These are phyloP conservation scores for Linnemannia schmuckeri DNA, from an alignment of 192 early-diverging fungal species.

Conservation along the genomic window DNA sequence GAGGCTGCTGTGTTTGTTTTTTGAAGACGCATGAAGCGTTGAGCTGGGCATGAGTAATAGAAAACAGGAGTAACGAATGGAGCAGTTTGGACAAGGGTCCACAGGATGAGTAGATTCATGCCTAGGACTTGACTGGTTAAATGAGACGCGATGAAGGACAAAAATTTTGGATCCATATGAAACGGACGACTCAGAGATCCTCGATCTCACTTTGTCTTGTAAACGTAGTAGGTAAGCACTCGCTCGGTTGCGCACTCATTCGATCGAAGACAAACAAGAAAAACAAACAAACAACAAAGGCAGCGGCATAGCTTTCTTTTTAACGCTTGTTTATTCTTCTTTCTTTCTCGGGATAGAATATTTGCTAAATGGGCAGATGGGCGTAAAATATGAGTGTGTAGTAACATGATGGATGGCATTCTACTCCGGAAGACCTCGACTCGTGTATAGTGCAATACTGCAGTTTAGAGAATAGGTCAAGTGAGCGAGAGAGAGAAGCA, in stretches of 20 bases:
- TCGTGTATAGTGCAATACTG: too few species aligned
- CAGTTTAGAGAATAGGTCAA: too few species aligned
- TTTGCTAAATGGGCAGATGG: neutral
- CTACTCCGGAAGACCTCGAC: neutral
- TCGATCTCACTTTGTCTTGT: neutral
- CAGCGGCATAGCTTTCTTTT: neutral
- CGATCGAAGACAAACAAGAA: neutral
- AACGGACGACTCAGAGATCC: neutral
- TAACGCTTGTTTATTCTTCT: neutral
- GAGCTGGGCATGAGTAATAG: neutral
- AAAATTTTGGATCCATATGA: neutral
- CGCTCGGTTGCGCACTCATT: neutral
- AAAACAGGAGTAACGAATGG: neutral
- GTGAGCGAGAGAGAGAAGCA: too few species aligned
- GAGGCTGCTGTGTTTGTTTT: too few species aligned
- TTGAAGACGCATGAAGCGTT: neutral
- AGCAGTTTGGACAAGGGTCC: neutral
- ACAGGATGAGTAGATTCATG: neutral
- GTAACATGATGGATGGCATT: neutral
- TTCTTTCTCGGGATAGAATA: neutral
- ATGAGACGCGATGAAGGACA: neutral
- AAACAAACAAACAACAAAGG: neutral
- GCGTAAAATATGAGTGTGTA: neutral
- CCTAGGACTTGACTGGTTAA: neutral
- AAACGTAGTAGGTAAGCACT: too few species aligned